phyloP scores from a whole-genome alignment of 2,329 filamentous ascomycete species.

The Mycosphaerella arachidis region DNA sequence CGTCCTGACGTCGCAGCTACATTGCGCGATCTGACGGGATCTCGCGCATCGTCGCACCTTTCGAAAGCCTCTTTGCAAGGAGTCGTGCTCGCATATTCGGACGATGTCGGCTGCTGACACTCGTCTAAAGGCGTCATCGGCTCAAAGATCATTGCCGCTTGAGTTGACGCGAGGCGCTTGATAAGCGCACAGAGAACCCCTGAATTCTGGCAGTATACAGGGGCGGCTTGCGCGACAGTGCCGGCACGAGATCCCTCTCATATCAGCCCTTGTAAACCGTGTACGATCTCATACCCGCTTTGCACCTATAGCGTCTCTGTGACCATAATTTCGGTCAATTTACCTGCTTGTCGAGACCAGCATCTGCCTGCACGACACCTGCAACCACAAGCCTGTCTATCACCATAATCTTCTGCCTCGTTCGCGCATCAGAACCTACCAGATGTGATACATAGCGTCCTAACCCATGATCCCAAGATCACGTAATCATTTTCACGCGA shows the following conservation, averaged over 20 bases:
- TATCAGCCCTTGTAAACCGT: neutral
- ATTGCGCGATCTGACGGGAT: neutral
- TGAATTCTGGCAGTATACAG: neutral
- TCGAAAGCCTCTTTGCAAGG: neutral
- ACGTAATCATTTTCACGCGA: neutral
- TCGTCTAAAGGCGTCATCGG: too few species aligned
- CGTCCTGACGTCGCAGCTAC: constrained; percentile 2
- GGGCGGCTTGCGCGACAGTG: neutral
- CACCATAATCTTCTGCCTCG: neutral
- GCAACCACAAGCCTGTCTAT: neutral
- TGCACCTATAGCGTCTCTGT: neutral
- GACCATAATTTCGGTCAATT: neutral
- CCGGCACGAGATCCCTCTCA: neutral
- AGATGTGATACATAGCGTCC: neutral
- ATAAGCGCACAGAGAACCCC: neutral
- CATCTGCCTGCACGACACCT: neutral
- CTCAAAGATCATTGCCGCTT: neutral
- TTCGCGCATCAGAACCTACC: neutral
- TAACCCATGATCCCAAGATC: neutral
- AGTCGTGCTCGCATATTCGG: neutral
- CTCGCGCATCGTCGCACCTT: neutral
- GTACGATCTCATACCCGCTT: too few species aligned
- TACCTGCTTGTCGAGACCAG: neutral
- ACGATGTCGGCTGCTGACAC: too few species aligned
- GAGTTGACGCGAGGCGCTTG: neutral